Conservation (phyloP, 2,329 filamentous ascomycete genomes). For the Pestalotiopsis sp. region DNA sequence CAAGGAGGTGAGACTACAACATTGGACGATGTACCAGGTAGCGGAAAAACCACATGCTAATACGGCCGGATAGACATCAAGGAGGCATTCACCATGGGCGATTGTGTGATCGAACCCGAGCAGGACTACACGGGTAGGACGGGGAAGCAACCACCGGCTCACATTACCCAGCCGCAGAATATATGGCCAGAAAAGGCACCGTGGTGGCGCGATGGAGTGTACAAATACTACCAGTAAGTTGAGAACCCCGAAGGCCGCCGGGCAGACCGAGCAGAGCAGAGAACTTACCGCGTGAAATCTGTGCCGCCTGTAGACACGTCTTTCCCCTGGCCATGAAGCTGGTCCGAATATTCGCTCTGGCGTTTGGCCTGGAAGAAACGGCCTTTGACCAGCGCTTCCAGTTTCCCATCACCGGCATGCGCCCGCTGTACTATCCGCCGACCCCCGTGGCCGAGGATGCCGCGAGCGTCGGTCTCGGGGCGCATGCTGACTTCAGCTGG, state of each 20-base stretch:
- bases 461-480: constrained; percentile 38
- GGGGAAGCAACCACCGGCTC: constrained; percentile 25
- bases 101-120: constrained; percentile 39
- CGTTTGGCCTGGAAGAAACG: constrained; percentile 40
- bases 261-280: background rate
- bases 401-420: constrained; percentile 44
- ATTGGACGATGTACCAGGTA: background rate
- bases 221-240: constrained; percentile 32
- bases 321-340: constrained; percentile 34
- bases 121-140: constrained; percentile 34
- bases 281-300: background rate
- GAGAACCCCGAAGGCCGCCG: no score
- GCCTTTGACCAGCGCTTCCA: constrained; percentile 39
- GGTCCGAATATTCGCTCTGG: constrained; percentile 38
- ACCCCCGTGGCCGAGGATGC: constrained; percentile 27
- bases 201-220: constrained; percentile 36
- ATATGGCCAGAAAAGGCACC: constrained; percentile 36
- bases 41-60: background rate
- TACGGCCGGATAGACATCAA: constrained; percentile 24
- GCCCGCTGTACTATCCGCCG: constrained; percentile 43
- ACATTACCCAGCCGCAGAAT: constrained; percentile 34
- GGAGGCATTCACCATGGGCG: constrained; percentile 41
- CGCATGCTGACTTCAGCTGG: constrained; percentile 45
- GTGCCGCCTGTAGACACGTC: constrained; percentile 18
- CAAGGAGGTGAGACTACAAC: constrained; percentile 26